Evolutionary conservation across 208 protist species (phyloP).

Genomic region (Leishmania turanica): DNA sequence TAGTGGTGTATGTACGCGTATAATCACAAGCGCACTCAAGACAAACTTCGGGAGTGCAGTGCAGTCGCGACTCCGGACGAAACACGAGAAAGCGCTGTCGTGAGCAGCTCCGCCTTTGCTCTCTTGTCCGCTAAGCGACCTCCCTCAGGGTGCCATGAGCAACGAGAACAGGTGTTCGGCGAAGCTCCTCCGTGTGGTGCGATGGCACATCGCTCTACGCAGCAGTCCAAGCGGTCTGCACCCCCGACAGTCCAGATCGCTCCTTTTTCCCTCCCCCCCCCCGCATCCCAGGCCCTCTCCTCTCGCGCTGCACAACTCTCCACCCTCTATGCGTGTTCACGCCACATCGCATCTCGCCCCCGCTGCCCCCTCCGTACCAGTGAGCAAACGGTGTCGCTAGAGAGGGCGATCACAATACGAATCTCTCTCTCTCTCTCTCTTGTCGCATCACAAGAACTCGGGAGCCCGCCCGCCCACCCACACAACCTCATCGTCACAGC

Average conservation of each 20-base stretch:
- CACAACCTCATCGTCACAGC: not conserved
- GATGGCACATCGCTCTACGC: not conserved
- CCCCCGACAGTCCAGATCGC: not conserved
- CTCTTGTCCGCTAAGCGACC: not conserved
- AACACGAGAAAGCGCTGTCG: not conserved
- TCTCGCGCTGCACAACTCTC: not conserved
- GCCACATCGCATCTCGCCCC: not conserved
- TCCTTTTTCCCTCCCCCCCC: not conserved
- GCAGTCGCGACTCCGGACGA: not conserved
- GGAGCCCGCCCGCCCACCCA: not conserved
- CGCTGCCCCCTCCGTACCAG: not conserved
- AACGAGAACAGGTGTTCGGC: not conserved
- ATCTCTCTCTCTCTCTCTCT: too few relatives aligned
- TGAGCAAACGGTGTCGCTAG: too few relatives aligned
- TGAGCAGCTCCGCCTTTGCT: not conserved
- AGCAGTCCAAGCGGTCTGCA: not conserved
- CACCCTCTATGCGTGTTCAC: not conserved
- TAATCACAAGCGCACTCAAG: not conserved
- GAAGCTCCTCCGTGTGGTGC: not conserved
- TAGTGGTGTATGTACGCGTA: not conserved
- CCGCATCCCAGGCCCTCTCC: not conserved
- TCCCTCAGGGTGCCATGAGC: not conserved
- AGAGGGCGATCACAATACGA: not conserved
- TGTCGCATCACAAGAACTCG: not conserved
- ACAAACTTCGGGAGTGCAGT: not conserved